Conservation (phyloP, 2,329 filamentous ascomycete genomes). For the Claviceps humidiphila region DNA sequence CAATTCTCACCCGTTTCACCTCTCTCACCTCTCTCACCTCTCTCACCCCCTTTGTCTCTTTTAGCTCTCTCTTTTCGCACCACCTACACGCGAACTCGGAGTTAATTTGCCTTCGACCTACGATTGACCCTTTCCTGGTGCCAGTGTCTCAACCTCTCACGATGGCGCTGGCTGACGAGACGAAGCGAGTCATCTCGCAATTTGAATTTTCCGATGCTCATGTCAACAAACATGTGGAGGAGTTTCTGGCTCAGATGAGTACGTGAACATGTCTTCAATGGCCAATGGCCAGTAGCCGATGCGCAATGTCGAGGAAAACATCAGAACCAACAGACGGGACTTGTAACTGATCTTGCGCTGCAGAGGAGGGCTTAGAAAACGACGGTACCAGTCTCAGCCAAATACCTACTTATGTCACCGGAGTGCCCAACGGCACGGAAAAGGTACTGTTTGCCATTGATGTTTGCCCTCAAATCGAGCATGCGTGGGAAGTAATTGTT, state of each 20-base stretch:
- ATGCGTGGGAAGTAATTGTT: not conserved
- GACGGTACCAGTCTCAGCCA: conserved; percentile 78
- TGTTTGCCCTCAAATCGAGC: too few relatives aligned
- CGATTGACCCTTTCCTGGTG: conserved; percentile 38
- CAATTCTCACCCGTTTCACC: not conserved
- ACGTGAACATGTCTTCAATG: conserved; percentile 12
- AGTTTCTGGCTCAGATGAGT: conserved; percentile 81
- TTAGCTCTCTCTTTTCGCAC: conserved; percentile 14
- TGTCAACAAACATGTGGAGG: conserved; percentile 66
- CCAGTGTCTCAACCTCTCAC: conserved; percentile 42
- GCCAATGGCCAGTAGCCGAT: not conserved
- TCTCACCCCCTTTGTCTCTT: conserved; percentile 15
- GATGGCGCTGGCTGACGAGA: conserved; percentile 56
- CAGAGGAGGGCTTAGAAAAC: conserved; percentile 68
- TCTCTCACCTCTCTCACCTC: not conserved
- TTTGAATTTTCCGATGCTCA: conserved; percentile 74
- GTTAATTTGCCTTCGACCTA: conserved; percentile 40
- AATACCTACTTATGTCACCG: conserved; percentile 94
- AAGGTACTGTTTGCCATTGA: conserved; percentile 39
- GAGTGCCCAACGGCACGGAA: conserved; percentile 91
- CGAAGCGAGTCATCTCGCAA: conserved; percentile 65
- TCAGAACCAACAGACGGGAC: not conserved
- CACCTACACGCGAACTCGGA: conserved; percentile 23
- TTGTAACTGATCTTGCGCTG: not conserved
- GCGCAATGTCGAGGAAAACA: not conserved